A percentile compares a stretch with the other conserved stretches of the same genome.
phyloP scores from a whole-genome alignment of 441 rosid genomes.

The Corymbia citriodora region DNA sequence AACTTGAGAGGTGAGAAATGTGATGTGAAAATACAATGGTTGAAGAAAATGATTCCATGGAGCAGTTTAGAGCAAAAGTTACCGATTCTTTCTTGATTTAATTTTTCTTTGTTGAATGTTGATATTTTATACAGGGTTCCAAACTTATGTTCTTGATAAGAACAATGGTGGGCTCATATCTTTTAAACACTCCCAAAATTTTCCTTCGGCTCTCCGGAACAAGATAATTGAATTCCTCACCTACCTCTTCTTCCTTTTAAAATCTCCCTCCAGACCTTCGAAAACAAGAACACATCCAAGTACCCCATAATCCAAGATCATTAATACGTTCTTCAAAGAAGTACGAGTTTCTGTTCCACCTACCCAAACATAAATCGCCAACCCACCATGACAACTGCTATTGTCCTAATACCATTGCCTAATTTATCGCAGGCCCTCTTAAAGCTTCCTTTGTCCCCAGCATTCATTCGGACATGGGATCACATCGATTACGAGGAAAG shows the following conservation, averaged over 20 bases:
- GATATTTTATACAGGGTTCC: no score
- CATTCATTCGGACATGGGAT: background rate
- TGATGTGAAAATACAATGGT: background rate
- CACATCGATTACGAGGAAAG: background rate
- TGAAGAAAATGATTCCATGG: background rate
- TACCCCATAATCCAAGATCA: background rate
- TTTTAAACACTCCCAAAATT: background rate
- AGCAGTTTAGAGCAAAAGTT: background rate
- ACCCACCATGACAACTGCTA: background rate
- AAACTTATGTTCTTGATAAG: no score
- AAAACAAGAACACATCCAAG: background rate
- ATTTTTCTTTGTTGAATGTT: no score
- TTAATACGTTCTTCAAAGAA: background rate
- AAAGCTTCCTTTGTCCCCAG: background rate
- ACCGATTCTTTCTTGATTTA: no score
- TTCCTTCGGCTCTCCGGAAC: background rate
- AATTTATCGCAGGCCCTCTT: background rate
- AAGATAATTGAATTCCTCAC: background rate
- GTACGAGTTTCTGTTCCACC: background rate
- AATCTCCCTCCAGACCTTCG: background rate
- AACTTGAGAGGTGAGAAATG: background rate
- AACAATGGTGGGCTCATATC: no score
- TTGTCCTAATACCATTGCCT: background rate
- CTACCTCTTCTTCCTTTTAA: background rate
- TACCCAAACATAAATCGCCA: background rate